Base-by-base conservation (phyloP, 2,329 filamentous ascomycete species). In the Claviceps pusilla region DNA sequence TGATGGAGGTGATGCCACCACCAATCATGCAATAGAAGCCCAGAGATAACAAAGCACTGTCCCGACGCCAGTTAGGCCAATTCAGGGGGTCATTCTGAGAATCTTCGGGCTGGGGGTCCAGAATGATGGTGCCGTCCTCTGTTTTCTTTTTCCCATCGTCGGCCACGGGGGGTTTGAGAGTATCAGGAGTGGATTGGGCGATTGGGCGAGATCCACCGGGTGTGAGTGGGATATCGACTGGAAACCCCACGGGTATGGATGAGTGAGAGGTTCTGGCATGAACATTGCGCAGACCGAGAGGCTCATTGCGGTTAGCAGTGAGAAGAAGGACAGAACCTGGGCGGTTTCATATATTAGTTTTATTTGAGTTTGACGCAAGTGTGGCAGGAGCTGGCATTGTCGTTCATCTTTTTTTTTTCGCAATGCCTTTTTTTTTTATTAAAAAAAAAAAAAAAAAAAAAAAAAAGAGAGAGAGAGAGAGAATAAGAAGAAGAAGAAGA, bases 11-110 rank as follows among this genome's bases (percentile, higher is more conserved):
- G 74, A 95, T 94, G 47, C 91, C 91, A 45, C 91, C 91, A 54
- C 91, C 91, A 19, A 96, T 70, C 82, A 96, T 86, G 68, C 89
- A 95, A 69, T 95, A 95, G 63, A 95, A 84, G 1, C 91, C 91
- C 4, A 97, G 74, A 0, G 86, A 91, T 0, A 95, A 62, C 57
- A 97, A 70, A 0, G 91, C 88, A 29, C 76, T 68, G 67, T 97
- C 89, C 67, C 91, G 77, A 45, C 88, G 80, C 83, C 87, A 88
- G 7, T 77, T 72, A 0, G 87, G 83, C 91, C 91, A 97, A 66
- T 97, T 97, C 55, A 97, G 72, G 1, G 91, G 91, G 62, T 97
- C 91, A 59, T 97, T 96, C 52, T 77, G 74, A 0, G 87, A 89
- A 52, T 96, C 89, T 56, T 96, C 89, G 0, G 91, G 91, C 65